Conservation (phyloP, 306 rosid species). For the Glycine soja region DNA sequence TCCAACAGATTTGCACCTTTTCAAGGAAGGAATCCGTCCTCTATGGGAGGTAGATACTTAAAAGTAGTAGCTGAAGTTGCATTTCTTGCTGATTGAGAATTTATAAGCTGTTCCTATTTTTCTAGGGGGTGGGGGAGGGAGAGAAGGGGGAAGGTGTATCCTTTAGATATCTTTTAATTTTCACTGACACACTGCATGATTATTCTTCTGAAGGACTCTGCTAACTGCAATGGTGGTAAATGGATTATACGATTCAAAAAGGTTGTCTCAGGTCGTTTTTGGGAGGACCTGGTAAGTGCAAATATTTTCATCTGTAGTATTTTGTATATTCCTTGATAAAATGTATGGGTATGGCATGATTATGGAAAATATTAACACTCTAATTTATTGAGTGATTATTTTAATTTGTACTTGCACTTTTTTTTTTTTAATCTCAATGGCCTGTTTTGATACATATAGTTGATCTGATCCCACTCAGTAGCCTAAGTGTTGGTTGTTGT, state of each 20-base stretch:
- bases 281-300: slow-evolving; percentile 91
- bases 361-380: slow-evolving; percentile 1
- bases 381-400: slow-evolving; percentile 11
- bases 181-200: slow-evolving; percentile 5
- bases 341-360: slow-evolving; percentile 1
- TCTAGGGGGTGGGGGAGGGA: not conserved
- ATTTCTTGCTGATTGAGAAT: slow-evolving; percentile 24
- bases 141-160: not conserved
- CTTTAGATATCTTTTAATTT: slow-evolving; percentile 22
- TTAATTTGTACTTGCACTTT: not conserved
- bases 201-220: slow-evolving; percentile 72
- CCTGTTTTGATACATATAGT: not conserved
- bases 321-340: slow-evolving; percentile 19
- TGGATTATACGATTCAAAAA: slow-evolving; percentile 94
- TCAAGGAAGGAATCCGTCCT: slow-evolving; percentile 96
- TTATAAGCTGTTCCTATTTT: slow-evolving; percentile 23
- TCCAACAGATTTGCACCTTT: slow-evolving; percentile 96
- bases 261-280: slow-evolving; percentile 87
- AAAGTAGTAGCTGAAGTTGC: slow-evolving; percentile 18
- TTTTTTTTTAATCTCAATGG: no score
- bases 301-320: not conserved
- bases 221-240: slow-evolving; percentile 95
- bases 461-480: slow-evolving; percentile 1
- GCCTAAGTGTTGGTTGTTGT: not conserved
- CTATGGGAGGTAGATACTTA: slow-evolving; percentile 79